Evolutionary conservation across 176 grass and related monocot species (phyloP).

Genomic region (Cenchrus fungigraminus): DNA sequence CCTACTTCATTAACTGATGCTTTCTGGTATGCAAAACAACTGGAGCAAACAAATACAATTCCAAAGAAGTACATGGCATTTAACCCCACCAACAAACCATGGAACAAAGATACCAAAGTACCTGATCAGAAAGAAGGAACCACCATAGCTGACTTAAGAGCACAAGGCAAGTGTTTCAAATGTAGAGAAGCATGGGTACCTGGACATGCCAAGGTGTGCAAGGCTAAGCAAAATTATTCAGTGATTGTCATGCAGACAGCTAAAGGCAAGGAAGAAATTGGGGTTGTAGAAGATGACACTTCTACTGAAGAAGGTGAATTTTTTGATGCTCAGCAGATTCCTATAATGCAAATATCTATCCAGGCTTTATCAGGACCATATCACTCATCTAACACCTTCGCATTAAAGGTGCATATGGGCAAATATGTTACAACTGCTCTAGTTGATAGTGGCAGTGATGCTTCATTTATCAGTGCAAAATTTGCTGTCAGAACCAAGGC

Average conservation of each 20-base stretch:
- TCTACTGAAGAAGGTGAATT: neutral
- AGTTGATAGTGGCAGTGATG: neutral
- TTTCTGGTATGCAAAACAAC: neutral
- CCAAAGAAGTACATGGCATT: neutral
- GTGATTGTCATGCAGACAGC: neutral
- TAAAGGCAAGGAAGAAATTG: neutral
- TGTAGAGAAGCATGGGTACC: neutral
- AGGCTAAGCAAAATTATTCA: neutral
- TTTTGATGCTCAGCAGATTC: neutral
- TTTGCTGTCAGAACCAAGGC: neutral
- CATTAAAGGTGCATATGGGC: neutral
- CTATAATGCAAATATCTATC: neutral
- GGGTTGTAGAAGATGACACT: fast-evolving
- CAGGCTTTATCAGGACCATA: neutral
- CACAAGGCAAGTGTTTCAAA: neutral
- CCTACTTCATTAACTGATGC: fast-evolving
- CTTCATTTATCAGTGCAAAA: neutral
- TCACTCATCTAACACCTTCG: neutral
- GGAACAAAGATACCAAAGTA: too few relatives aligned
- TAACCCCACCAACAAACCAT: fast-evolving
- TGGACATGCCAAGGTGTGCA: neutral
- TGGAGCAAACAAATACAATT: neutral
- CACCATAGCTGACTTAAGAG: neutral
- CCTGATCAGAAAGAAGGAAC: fast-evolving
- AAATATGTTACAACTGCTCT: neutral